A percentile compares a stretch with the other conserved stretches of the same genome.
Evolutionary conservation across 306 rosid species (phyloP).

Genomic region (Cicer arietinum): DNA sequence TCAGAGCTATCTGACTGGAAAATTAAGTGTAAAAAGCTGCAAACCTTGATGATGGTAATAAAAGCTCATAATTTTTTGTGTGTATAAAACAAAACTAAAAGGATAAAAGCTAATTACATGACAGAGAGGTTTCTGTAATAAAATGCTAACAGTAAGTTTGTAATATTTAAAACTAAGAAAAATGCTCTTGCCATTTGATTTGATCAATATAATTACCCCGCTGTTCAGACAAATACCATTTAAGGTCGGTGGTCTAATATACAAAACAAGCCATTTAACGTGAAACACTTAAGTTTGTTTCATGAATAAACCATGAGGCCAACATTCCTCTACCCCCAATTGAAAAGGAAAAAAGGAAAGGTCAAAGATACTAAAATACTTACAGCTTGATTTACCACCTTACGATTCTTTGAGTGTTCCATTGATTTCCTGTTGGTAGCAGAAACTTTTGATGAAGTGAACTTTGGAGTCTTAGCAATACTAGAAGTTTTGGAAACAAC

Average conservation of each 20-base stretch:
- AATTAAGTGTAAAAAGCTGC: constrained; percentile 5
- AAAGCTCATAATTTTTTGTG: neutral
- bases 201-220: constrained; percentile 10
- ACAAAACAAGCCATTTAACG: constrained; percentile 9
- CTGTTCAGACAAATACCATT: constrained; percentile 2
- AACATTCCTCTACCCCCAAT: constrained; percentile 36
- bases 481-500: constrained; percentile 58
- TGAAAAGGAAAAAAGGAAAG: neutral
- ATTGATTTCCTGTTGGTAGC: constrained; percentile 56
- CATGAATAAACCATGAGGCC: constrained; percentile 8
- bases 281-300: constrained; percentile 36
- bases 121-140: neutral
- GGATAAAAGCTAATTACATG: neutral
- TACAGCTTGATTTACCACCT: constrained; percentile 57
- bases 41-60: neutral
- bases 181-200: constrained; percentile 12
- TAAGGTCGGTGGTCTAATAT: constrained; percentile 10
- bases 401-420: constrained; percentile 58
- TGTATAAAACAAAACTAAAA: neutral
- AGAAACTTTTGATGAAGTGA: constrained; percentile 58
- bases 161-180: constrained; percentile 24
- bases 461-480: constrained; percentile 52
- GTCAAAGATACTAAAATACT: constrained; percentile 31
- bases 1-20: constrained; percentile 11
- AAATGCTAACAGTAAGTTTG: constrained; percentile 2